Evolutionary conservation across 73 alveolate species (phyloP).

Genomic region (Paramecium bursaria): DNA sequence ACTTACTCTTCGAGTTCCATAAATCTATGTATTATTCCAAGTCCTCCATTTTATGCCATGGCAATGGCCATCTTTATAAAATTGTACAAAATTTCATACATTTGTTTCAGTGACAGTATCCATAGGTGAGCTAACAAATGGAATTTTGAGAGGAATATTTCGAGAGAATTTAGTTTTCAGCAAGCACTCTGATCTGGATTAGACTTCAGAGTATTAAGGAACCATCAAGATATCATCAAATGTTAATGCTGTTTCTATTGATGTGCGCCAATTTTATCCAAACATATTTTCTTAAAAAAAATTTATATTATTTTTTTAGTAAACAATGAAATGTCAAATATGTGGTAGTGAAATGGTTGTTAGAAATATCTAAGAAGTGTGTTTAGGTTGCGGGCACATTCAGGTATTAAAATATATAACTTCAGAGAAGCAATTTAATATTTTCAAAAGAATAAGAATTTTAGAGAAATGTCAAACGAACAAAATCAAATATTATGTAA

Average conservation of each 20-base stretch:
- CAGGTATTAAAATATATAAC: too few relatives aligned
- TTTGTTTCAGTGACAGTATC: conserved; percentile 71
- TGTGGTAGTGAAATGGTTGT: too few relatives aligned
- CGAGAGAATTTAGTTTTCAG: conserved; percentile 55
- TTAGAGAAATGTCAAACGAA: too few relatives aligned
- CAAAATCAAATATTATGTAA: too few relatives aligned
- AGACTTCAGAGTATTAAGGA: conserved; percentile 61
- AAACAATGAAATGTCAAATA: too few relatives aligned
- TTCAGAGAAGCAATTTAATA: too few relatives aligned
- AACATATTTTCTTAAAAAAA: too few relatives aligned
- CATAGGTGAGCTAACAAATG: conserved; percentile 68
- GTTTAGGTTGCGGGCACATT: too few relatives aligned
- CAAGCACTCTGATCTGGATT: conserved; percentile 48
- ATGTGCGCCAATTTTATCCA: conserved; percentile 3
- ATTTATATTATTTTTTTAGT: too few relatives aligned
- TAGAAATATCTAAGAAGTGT: too few relatives aligned
- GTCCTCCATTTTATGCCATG: conserved; percentile 69
- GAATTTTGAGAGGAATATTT: conserved; percentile 66
- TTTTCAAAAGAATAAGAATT: too few relatives aligned
- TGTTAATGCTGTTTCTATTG: conserved; percentile 55
- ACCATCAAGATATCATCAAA: conserved; percentile 69
- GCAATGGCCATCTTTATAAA: conserved; percentile 70
- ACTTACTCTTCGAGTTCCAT: conserved; percentile 56
- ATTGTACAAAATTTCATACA: too few relatives aligned
- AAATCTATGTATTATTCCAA: conserved; percentile 72